Evolutionary conservation across 1,139 yeast species (phyloP).

Genomic region (Pichia sp.): DNA sequence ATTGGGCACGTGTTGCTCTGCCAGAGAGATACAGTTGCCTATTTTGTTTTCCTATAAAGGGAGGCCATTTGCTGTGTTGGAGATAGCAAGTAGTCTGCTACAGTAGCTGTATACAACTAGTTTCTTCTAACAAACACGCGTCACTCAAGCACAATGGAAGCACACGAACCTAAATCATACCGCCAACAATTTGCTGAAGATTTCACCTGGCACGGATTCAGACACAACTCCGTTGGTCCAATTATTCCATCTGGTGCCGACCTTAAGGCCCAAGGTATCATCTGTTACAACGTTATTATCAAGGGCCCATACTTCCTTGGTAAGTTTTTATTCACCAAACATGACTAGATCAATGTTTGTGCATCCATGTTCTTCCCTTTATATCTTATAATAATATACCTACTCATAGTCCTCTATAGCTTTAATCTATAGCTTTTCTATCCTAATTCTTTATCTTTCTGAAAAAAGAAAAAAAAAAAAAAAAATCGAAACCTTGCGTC

Average conservation of each 20-base stretch:
- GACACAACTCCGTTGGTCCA: neutral
- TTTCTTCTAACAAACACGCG: neutral
- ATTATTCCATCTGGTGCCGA: conserved; percentile 7
- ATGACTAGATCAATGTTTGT: neutral
- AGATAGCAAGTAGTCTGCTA: no score
- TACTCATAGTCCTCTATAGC: no score
- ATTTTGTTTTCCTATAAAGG: no score
- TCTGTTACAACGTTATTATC: conserved; percentile 3
- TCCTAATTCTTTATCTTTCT: no score
- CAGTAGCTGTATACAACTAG: neutral
- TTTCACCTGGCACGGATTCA: conserved; percentile 6
- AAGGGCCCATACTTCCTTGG: conserved; percentile 8
- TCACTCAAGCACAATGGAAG: conserved; percentile 1
- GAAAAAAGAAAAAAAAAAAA: no score
- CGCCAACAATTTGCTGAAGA: conserved; percentile 12
- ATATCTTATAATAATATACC: no score
- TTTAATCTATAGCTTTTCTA: no score
- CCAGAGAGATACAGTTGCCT: no score
- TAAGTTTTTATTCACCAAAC: conserved; percentile 7
- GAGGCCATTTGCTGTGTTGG: no score
- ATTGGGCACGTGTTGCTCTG: neutral
- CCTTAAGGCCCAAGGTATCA: conserved; percentile 9
- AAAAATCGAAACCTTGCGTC: no score
- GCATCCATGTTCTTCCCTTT: no score
- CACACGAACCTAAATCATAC: conserved; percentile 10